Evolutionary conservation across 78 protist genomes (phyloP), one percentile per base, ranked within the genome.

Genomic region (Thecamonas trahens): DNA sequence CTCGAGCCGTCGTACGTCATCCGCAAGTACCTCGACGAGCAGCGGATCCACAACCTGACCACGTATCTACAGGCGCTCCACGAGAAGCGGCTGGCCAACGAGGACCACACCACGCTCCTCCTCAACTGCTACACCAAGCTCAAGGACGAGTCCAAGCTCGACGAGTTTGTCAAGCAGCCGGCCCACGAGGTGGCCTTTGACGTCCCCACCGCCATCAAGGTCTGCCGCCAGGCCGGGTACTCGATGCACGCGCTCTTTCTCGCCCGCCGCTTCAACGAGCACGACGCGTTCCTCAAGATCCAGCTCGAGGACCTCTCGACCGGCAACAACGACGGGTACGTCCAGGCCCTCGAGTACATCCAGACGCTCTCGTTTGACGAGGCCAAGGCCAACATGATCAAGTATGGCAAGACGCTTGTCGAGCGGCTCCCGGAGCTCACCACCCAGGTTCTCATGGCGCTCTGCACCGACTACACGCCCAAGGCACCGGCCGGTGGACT

Each of bases 1-100:
- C 79, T 94, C 60, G 99, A 95, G 66, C 99, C 99, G 31, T 83
- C 93, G 15, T 94, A 95, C 61, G 97, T 95, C 28, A 92, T 95
- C 58, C 67, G 92, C 42, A 92, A 90, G 76, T 95, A 89, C 57
- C 67, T 95, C 17, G 97, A 91, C 20, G 93, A 94, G 0, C 98
- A 95, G 66, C 79, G 92, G 26, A 94, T 93, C 72, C 84, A 82
- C 77, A 83, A 95, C 58, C 74, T 95, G 9, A 90, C 97, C 17
- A 32, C 67, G 11, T 95, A 95, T 67, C 82, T 95, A 26, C 90
- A 87, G 37, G 83, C 84, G 32, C 81, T 83, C 32, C 91, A 86
- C 80, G 89, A 84, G 38, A 58, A 82, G 76, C 66, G 77, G 34
- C 28, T 71, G n/a, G 95, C 95, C 35, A 91, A 67, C 24, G 83